Percentiles rank a stretch among this genome's conserved stretches.
These are phyloP conservation scores for Trichoderma virens DNA, from an alignment of 495 filamentous ascomycete genomes.

Conservation along the genomic window DNA sequence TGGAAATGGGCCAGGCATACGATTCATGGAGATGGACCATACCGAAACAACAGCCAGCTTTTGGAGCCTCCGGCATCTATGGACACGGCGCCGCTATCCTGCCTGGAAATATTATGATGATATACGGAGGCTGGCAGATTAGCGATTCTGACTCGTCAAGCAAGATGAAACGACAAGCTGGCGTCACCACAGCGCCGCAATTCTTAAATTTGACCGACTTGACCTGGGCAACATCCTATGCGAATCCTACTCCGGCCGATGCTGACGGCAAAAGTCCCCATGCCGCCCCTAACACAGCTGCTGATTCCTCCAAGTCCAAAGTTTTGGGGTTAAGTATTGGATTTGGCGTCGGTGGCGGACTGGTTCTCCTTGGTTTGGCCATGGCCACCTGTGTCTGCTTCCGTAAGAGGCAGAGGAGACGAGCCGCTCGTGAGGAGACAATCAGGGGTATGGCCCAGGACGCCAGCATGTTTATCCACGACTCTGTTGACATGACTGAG, in stretches of 20 bases:
- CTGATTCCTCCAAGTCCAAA: background rate
- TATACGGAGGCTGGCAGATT: slow-evolving; percentile 74
- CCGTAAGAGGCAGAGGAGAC: slow-evolving; percentile 37
- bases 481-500: slow-evolving; percentile 52
- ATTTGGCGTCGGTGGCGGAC: slow-evolving; percentile 63
- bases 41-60: slow-evolving; percentile 43
- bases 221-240: slow-evolving; percentile 61
- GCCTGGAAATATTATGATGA: slow-evolving; percentile 82
- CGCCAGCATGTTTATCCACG: slow-evolving; percentile 23
- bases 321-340: slow-evolving; percentile 54
- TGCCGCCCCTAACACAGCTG: background rate
- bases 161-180: slow-evolving; percentile 24
- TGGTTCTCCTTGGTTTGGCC: slow-evolving; percentile 44
- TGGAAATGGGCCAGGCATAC: slow-evolving; percentile 63
- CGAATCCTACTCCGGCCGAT: slow-evolving; percentile 5
- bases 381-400: slow-evolving; percentile 52
- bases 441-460: slow-evolving; percentile 34
- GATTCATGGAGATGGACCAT: slow-evolving; percentile 72
- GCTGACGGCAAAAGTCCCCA: slow-evolving; percentile 18
- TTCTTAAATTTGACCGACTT: slow-evolving; percentile 76
- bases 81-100: slow-evolving; percentile 82
- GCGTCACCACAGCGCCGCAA: slow-evolving; percentile 41
- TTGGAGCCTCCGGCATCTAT: slow-evolving; percentile 51
- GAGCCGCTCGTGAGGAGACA: slow-evolving; percentile 27
- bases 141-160: slow-evolving; percentile 32